Evolutionary conservation across 148 eudicot species (phyloP).

Genomic region (Persicaria tinctoria): DNA sequence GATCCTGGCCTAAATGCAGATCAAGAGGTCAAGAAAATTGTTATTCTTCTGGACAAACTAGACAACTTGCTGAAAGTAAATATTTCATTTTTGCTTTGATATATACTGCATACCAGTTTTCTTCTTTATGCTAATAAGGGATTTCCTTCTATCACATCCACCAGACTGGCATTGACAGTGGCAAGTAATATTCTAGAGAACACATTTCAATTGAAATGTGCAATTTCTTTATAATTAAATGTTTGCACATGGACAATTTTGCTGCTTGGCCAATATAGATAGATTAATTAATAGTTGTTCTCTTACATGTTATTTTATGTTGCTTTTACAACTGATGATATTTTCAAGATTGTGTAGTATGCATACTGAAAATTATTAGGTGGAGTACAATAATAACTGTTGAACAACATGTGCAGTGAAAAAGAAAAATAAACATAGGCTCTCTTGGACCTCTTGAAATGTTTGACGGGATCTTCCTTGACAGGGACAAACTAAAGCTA

Average conservation of each 20-base stretch:
- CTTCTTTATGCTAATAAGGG: background rate
- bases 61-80: constrained; percentile 57
- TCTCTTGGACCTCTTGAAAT: constrained; percentile 3
- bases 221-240: background rate
- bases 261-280: background rate
- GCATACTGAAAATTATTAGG: background rate
- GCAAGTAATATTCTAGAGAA: background rate
- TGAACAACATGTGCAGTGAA: background rate
- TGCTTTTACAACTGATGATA: background rate
- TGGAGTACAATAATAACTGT: background rate
- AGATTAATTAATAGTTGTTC: background rate
- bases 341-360: background rate
- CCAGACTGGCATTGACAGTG: background rate
- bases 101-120: background rate
- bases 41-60: constrained; percentile 68
- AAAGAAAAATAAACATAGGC: background rate
- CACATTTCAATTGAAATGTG: background rate
- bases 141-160: background rate
- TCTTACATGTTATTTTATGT: background rate
- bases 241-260: background rate
- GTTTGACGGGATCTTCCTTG: constrained; percentile 12
- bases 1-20: constrained; percentile 83
- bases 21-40: constrained; percentile 62
- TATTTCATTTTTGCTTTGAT: constrained; percentile 2
- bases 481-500: constrained; percentile 65